Evolutionary conservation across 257 asterid species (phyloP), one percentile per base, ranked within the genome.

Genomic region (Lantana camara): DNA sequence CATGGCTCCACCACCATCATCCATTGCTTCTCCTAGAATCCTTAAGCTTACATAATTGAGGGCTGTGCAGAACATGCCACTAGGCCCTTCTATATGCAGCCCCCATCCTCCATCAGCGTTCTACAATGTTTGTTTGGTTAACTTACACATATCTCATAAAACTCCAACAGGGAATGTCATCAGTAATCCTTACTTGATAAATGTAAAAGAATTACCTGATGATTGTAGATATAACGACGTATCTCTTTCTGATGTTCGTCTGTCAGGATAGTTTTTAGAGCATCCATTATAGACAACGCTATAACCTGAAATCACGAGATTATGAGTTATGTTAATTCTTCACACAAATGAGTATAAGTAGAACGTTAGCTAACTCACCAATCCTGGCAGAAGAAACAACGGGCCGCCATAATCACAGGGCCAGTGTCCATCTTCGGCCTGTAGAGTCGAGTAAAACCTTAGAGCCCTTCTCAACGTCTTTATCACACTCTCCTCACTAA

Each of bases 101-200:
- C 93, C 96, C 96, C 96, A 89, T 17, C 96, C 96, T 56, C 96
- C 95, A 80, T 89, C 96, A 44, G 3, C 47, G 37, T 89, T 89
- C 96, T 88, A 54, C n/a, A n/a, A n/a, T n/a, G n/a, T n/a, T 14
- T 17, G 15, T 23, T 9, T n/a, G n/a, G n/a, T n/a, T n/a, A n/a
- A n/a, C n/a, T n/a, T n/a, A n/a, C n/a, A n/a, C n/a, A n/a, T n/a
- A n/a, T n/a, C n/a, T n/a, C n/a, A n/a, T n/a, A n/a, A n/a, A n/a
- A n/a, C n/a, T n/a, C n/a, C n/a, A n/a, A n/a, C n/a, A n/a, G n/a
- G n/a, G n/a, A n/a, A n/a, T n/a, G n/a, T n/a, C n/a, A n/a, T n/a
- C n/a, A n/a, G n/a, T n/a, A n/a, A n/a, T n/a, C n/a, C n/a, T n/a
- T n/a, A n/a, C n/a, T n/a, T n/a, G n/a, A n/a, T n/a, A n/a, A n/a